Percentiles rank a stretch among this genome's conserved stretches.
These are phyloP conservation scores for Neonectria ditissima DNA, from an alignment of 2,329 filamentous ascomycete species.

Conservation along the genomic window DNA sequence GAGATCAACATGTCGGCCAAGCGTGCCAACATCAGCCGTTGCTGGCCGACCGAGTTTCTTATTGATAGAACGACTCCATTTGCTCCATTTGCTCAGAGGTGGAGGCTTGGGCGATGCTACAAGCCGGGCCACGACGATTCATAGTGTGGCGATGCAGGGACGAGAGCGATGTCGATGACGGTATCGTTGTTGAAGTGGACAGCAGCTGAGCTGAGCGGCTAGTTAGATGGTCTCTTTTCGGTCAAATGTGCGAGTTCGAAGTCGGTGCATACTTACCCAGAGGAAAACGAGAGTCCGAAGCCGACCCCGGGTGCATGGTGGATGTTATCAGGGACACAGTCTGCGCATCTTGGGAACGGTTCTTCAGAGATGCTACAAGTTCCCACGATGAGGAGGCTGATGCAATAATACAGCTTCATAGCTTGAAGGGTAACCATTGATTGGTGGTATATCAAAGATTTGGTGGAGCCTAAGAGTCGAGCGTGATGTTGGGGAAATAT, in stretches of 20 bases:
- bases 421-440: background rate
- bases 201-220: background rate
- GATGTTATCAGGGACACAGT: background rate
- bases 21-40: background rate
- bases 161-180: background rate
- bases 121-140: constrained; percentile 14
- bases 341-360: background rate
- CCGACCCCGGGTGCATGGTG: background rate
- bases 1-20: constrained; percentile 12
- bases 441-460: background rate
- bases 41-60: constrained; percentile 25
- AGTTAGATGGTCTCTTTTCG: background rate
- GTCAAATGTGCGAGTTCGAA: background rate
- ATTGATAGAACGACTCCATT: constrained; percentile 13
- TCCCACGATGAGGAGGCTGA: background rate
- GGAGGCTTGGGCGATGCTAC: background rate
- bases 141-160: constrained; percentile 11
- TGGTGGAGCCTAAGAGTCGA: background rate
- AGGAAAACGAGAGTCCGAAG: constrained; percentile 1
- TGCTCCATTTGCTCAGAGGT: background rate
- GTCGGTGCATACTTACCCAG: background rate
- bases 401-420: background rate
- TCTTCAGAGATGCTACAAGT: background rate
- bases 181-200: constrained; percentile 10
- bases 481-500: background rate